These are phyloP conservation scores for Meyerozyma sp. DNA, from an alignment of 1,139 yeast genomes.

Conservation along the genomic window DNA sequence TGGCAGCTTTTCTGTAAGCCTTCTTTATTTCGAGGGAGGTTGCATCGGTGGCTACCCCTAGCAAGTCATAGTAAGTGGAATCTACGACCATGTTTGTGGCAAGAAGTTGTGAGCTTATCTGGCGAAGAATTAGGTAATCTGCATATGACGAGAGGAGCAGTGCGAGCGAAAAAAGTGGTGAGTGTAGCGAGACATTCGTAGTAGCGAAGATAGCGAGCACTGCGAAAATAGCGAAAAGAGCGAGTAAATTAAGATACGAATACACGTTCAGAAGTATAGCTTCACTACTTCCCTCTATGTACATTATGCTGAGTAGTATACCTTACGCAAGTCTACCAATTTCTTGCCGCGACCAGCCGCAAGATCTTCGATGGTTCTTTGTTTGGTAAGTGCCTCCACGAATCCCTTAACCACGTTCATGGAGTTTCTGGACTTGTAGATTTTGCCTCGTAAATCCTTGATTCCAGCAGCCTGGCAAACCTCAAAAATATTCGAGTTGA, in stretches of 20 bases:
- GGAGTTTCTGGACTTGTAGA: constrained; percentile 86
- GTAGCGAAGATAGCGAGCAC: too few relatives aligned
- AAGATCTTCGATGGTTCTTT: constrained; percentile 77
- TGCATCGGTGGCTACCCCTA: constrained; percentile 67
- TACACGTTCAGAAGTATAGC: not conserved
- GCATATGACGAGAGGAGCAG: constrained; percentile 3
- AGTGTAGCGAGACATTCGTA: too few relatives aligned
- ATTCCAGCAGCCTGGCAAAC: constrained; percentile 94
- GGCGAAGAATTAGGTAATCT: constrained; percentile 4
- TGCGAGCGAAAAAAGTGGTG: too few relatives aligned
- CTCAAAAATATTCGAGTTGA: constrained; percentile 85
- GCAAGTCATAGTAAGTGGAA: constrained; percentile 78
- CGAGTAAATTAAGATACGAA: not conserved
- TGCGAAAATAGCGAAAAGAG: not conserved
- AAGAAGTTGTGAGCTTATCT: constrained; percentile 9
- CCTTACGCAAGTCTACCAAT: constrained; percentile 86
- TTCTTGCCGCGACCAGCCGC: constrained; percentile 94
- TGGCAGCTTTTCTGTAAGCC: constrained; percentile 88
- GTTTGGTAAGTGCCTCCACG: constrained; percentile 78
- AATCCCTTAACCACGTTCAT: constrained; percentile 94
- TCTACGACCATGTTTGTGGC: constrained; percentile 76
- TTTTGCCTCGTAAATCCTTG: constrained; percentile 86
- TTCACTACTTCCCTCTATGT: constrained; percentile 1
- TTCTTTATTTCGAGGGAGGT: constrained; percentile 81
- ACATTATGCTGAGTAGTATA: constrained; percentile 60